phyloP scores from a whole-genome alignment of 768 basidiomycete genomes.

The Postia placenta region DNA sequence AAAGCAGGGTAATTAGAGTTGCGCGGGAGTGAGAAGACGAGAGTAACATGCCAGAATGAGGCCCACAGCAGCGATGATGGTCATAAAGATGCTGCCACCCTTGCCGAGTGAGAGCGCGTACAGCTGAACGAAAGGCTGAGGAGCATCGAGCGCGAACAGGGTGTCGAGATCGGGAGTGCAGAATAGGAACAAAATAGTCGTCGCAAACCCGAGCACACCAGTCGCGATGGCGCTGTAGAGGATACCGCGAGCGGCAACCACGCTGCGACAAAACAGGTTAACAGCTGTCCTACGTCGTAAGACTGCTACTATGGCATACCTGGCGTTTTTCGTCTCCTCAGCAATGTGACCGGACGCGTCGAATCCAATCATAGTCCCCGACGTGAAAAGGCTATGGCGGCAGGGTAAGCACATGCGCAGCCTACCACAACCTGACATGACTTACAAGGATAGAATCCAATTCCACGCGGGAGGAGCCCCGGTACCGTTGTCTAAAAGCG shows the following conservation, averaged over 20 bases:
- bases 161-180: conserved; percentile 76
- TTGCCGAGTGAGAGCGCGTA: conserved; percentile 81
- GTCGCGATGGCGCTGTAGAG: conserved; percentile 73
- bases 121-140: conserved; percentile 88
- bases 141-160: conserved; percentile 70
- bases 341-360: conserved; percentile 40
- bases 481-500: conserved; percentile 77
- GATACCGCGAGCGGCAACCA: conserved; percentile 80
- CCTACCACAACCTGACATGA: conserved; percentile 9
- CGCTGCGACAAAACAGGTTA: conserved; percentile 30
- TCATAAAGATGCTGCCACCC: conserved; percentile 82
- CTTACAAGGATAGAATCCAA: conserved; percentile 83
- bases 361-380: conserved; percentile 86
- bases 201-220: conserved; percentile 71
- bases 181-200: conserved; percentile 78
- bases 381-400: conserved; percentile 64
- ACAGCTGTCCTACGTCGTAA: not conserved
- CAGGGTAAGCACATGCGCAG: not conserved
- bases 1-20: not conserved
- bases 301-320: conserved; percentile 10
- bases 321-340: conserved; percentile 28
- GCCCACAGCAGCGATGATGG: conserved; percentile 75
- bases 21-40: not conserved
- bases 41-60: conserved; percentile 61
- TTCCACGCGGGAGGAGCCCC: conserved; percentile 87